Evolutionary conservation across 2,329 filamentous ascomycete genomes (phyloP).

Genomic region (Apiospora phragmitis): DNA sequence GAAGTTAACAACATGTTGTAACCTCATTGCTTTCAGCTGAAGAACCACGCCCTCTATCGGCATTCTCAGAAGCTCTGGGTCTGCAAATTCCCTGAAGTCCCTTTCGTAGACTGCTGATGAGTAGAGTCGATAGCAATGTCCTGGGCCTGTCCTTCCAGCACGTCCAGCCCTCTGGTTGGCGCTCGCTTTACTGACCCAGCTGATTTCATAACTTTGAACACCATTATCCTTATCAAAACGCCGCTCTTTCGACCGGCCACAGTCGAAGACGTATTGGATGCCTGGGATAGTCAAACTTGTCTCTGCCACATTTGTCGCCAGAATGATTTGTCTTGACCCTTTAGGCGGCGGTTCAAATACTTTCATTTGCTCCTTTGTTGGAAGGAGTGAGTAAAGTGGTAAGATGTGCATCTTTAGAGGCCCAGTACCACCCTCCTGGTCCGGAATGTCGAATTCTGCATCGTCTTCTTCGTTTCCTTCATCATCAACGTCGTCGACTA

Average conservation of each 20-base stretch:
- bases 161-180: slow-evolving; percentile 89
- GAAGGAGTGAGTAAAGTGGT: slow-evolving; percentile 91
- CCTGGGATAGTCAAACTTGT: slow-evolving; percentile 96
- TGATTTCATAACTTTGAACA: slow-evolving; percentile 92
- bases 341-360: slow-evolving; percentile 87
- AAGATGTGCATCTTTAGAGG: slow-evolving; percentile 80
- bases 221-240: slow-evolving; percentile 85
- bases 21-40: slow-evolving; percentile 91
- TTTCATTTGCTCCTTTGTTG: slow-evolving; percentile 84
- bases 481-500: slow-evolving; percentile 54
- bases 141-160: slow-evolving; percentile 91
- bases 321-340: slow-evolving; percentile 78
- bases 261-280: slow-evolving; percentile 94
- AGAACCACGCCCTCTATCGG: slow-evolving; percentile 91
- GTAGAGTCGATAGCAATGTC: slow-evolving; percentile 93
- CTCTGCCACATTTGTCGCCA: slow-evolving; percentile 96
- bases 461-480: slow-evolving; percentile 64
- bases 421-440: slow-evolving; percentile 63
- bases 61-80: slow-evolving; percentile 86
- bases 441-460: slow-evolving; percentile 67
- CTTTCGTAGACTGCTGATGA: slow-evolving; percentile 92
- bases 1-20: slow-evolving; percentile 88
- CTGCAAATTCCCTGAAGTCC: slow-evolving; percentile 81
- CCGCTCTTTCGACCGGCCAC: slow-evolving; percentile 88
- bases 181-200: slow-evolving; percentile 97